A percentile compares a stretch with the other conserved stretches of the same genome.
Conservation (phyloP, 179 eudicot genomes). For the Nepenthes alata region DNA sequence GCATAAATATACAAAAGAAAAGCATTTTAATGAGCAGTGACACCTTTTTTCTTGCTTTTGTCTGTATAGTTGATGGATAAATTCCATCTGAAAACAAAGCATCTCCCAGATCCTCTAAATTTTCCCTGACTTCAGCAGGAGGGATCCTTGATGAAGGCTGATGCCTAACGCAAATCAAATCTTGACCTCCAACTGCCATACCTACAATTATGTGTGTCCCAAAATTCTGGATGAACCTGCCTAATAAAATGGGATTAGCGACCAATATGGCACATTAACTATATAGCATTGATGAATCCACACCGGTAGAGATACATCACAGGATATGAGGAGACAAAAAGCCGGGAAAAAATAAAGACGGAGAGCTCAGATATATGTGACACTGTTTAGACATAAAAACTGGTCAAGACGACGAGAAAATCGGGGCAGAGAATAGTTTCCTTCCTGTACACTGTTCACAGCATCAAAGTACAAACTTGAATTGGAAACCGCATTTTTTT, state of each 20-base stretch:
- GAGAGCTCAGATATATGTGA: no score
- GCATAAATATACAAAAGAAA: not conserved
- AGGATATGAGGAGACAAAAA: no score
- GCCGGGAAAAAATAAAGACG: no score
- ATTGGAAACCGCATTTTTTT: no score
- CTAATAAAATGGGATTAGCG: conserved; percentile 25
- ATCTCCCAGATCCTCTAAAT: conserved; percentile 93
- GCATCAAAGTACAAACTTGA: no score
- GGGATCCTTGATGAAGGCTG: conserved; percentile 54
- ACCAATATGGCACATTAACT: not conserved
- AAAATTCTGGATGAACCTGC: conserved; percentile 79
- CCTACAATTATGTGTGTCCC: conserved; percentile 93
- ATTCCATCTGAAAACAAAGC: conserved; percentile 68
- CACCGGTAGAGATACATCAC: no score
- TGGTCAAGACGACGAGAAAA: no score
- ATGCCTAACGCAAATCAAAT: conserved; percentile 77
- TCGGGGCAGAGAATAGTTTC: no score
- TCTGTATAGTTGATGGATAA: conserved; percentile 38
- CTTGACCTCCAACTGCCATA: conserved; percentile 95
- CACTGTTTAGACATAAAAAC: no score
- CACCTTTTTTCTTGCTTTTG: conserved; percentile 53
- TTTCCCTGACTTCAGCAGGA: conserved; percentile 59
- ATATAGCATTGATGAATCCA: no score
- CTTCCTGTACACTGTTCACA: no score
- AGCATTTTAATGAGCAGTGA: not conserved